Conservation (phyloP, 176 grass and related monocot species). For the Avena insularis region DNA sequence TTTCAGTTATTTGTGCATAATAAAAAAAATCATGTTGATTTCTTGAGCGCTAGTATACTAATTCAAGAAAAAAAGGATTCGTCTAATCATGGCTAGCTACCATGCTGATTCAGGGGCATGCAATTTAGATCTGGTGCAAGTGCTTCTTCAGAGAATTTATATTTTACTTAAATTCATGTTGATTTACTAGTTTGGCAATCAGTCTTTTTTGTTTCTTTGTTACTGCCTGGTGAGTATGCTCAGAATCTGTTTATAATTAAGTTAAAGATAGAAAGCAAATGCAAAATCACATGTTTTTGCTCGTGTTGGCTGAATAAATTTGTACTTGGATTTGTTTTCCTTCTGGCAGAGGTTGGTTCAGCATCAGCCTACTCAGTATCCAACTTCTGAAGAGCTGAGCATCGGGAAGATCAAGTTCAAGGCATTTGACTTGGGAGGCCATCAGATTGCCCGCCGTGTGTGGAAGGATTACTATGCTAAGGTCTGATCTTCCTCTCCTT, state of each 20-base stretch:
- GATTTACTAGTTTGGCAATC: background rate
- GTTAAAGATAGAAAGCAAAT: slow-evolving; percentile 1
- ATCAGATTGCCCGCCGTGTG: slow-evolving; percentile 93
- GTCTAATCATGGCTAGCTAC: background rate
- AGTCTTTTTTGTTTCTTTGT: background rate
- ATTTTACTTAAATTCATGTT: background rate
- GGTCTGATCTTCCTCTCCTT: slow-evolving; percentile 46
- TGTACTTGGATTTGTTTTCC: slow-evolving; percentile 27
- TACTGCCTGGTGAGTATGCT: background rate
- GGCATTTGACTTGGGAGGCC: slow-evolving; percentile 89
- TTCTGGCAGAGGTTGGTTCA: slow-evolving; percentile 85
- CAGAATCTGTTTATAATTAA: slow-evolving; percentile 1
- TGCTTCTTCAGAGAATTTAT: background rate
- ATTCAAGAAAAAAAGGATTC: background rate
- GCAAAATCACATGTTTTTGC: slow-evolving; percentile 5
- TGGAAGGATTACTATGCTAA: slow-evolving; percentile 99
- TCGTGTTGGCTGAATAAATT: slow-evolving; percentile 29
- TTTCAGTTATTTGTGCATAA: slow-evolving; percentile 10
- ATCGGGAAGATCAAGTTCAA: slow-evolving; percentile 94
- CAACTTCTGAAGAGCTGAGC: slow-evolving; percentile 85
- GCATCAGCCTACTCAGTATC: slow-evolving; percentile 88
- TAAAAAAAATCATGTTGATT: background rate
- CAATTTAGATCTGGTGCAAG: slow-evolving; percentile 24
- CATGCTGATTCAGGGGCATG: slow-evolving; percentile 10
- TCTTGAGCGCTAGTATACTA: background rate